Percentiles rank a stretch among this genome's conserved stretches.
Conservation (phyloP, 352 stramenopile genomes). For the Discostella stelligera region DNA sequence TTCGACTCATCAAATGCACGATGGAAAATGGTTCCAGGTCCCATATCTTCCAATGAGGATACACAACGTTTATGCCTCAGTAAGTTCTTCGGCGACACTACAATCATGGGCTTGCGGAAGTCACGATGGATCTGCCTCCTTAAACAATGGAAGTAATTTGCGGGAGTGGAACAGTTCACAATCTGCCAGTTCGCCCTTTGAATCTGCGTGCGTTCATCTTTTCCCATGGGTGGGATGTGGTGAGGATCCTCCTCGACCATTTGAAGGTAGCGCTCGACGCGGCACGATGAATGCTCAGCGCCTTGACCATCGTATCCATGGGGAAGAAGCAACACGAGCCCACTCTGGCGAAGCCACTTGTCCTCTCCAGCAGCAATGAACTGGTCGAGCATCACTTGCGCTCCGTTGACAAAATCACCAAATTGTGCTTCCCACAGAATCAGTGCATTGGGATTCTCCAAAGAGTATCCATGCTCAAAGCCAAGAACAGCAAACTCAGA, state of each 20-base stretch:
- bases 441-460: slow-evolving; percentile 95
- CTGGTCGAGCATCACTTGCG: slow-evolving; percentile 97
- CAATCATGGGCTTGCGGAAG: slow-evolving; percentile 96
- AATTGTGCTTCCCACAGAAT: slow-evolving; percentile 98
- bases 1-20: slow-evolving; percentile 87
- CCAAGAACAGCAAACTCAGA: slow-evolving; percentile 94
- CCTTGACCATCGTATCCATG: slow-evolving; percentile 96
- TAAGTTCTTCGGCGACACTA: slow-evolving; percentile 94
- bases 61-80: slow-evolving; percentile 89
- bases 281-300: slow-evolving; percentile 92
- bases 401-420: slow-evolving; percentile 95
- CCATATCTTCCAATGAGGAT: slow-evolving; percentile 92
- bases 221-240: slow-evolving; percentile 88
- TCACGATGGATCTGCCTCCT: slow-evolving; percentile 93
- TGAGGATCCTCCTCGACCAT: slow-evolving; percentile 93
- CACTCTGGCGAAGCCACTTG: slow-evolving; percentile 95
- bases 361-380: slow-evolving; percentile 94
- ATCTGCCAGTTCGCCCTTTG: slow-evolving; percentile 97
- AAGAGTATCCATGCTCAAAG: slow-evolving; percentile 92
- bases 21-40: slow-evolving; percentile 89
- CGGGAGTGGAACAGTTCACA: slow-evolving; percentile 94
- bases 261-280: slow-evolving; percentile 94
- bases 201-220: slow-evolving; percentile 94
- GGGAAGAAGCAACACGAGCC: slow-evolving; percentile 91
- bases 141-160: slow-evolving; percentile 96